phyloP scores from a whole-genome alignment of 768 basidiomycete species.

The Tubosaeta brunneosetosa region DNA sequence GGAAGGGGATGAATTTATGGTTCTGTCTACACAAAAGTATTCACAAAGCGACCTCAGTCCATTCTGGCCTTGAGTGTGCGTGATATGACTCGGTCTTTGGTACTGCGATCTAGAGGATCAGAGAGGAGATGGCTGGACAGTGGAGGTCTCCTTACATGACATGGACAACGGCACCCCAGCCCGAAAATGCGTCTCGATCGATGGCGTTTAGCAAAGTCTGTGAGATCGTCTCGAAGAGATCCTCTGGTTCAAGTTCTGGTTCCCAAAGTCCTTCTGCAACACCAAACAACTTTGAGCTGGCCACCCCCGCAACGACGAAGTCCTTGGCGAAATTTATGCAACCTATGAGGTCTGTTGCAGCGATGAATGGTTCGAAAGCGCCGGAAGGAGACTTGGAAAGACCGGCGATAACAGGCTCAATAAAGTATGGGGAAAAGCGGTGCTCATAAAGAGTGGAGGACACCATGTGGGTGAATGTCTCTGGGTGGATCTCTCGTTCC shows the following conservation, averaged over 20 bases:
- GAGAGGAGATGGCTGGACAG: conserved; percentile 5
- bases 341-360: conserved; percentile 89
- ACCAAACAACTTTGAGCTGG: conserved; percentile 89
- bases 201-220: conserved; percentile 94
- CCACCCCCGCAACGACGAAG: conserved; percentile 94
- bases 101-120: conserved; percentile 36
- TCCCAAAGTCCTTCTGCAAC: conserved; percentile 99
- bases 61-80: conserved; percentile 87
- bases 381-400: conserved; percentile 70
- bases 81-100: conserved; percentile 71
- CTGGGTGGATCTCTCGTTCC: conserved; percentile 92
- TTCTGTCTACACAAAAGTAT: conserved; percentile 17
- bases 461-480: conserved; percentile 93
- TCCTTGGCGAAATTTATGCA: conserved; percentile 94
- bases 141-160: conserved; percentile 66
- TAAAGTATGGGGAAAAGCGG: conserved; percentile 94
- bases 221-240: conserved; percentile 96
- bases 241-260: conserved; percentile 92
- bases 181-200: conserved; percentile 94
- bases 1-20: background rate
- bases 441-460: conserved; percentile 94
- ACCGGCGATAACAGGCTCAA: conserved; percentile 95
- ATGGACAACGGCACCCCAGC: conserved; percentile 95
- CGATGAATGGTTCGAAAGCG: conserved; percentile 85
- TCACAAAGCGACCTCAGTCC: conserved; percentile 52